Evolutionary conservation across 352 stramenopile species (phyloP), one percentile per base, ranked within the genome.

Genomic region (Globisporangium solare): DNA sequence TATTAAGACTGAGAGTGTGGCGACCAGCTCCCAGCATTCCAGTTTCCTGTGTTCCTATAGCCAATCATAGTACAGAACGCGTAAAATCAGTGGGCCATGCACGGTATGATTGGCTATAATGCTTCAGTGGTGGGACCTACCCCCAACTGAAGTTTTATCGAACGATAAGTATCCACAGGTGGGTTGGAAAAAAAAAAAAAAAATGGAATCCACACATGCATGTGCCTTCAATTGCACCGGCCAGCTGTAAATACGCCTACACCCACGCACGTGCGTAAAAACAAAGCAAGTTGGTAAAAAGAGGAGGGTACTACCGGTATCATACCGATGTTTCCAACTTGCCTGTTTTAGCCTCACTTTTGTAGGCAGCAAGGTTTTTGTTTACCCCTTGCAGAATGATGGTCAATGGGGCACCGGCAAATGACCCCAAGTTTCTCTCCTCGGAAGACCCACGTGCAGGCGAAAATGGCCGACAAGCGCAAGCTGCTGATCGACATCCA

Each of bases 401-500:
- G 11, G 46, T 51, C 46, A 6, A 17, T n/a, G 39, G 27, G 2
- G 20, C 46, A 47, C 5, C 24, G 24, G 17, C 18, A 62, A 35
- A 3, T 35, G 27, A 35, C 27, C 31, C 18, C 47, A 39, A 15
- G 2, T 27, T 27, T 27, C 5, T 27, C 5, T 48, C 14, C 43
- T 15, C 3, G 31, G 27, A 35, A 21, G 21, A 59, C 3, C 32
- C 6, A 20, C 27, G 15, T 15, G 31, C 18, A 35, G 11, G 20
- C 18, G 22, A 60, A 17, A 51, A 86, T 89, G 79, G 67, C 70
- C 37, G 79, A 89, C 62, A 67, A 76, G 62, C 70, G 67, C 46
- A 82, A 83, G 54, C 49, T 83, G 66, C 78, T 72, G 51, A 92
- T 92, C 66, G 81, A 92, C 65, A 85, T 92, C 58, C 74, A 85